Evolutionary conservation across 2,329 filamentous ascomycete genomes (phyloP), one percentile per base, ranked within the genome.

Genomic region (Sclerotiophoma versabilis): DNA sequence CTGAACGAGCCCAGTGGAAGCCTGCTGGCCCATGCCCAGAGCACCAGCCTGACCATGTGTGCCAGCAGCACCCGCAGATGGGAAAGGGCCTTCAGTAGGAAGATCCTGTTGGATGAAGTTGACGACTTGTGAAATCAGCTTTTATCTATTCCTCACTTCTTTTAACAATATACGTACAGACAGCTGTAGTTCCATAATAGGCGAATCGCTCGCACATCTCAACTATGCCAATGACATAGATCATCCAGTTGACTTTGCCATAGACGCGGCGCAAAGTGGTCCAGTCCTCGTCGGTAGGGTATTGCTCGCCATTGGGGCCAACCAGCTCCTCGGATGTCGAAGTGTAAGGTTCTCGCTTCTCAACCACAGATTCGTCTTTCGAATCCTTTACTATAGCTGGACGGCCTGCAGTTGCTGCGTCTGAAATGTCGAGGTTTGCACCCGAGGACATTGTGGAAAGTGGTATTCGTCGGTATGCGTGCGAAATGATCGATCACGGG

Each of bases 11-110:
- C 62, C 62, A 11, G 66, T 68, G 2, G 66, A 68, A 20, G 65
- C 57, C 32, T 62, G 59, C 38, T 71, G 68, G 2, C 68, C 68
- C 58, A 66, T 63, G 14, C 62, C 62, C 30, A 72, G 33, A 4
- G 68, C 70, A 20, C 69, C 69, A 6, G 69, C 57, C 23, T 70
- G 68, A 5, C 64, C 66, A 36, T 60, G 23, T 29, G 57, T 57
- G 9, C 69, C 69, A 22, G 63, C 65, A 26, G 62, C 78, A 76
- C 79, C 80, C 79, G 70, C 61, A 77, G 76, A 71, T 77, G 82
- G 70, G 78, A 81, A 56, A 77, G 42, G 75, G 73, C 64, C 83
- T 58, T 57, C 76, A 72, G 45, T 79, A 79, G 45, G 80, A 74
- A 68, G 78, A 33, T 79, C 76, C 58, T 84, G 77, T 42, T 70